A percentile compares a stretch with the other conserved stretches of the same genome.
phyloP scores from a whole-genome alignment of 2,329 filamentous ascomycete species.

The Elsinoe necatrix region DNA sequence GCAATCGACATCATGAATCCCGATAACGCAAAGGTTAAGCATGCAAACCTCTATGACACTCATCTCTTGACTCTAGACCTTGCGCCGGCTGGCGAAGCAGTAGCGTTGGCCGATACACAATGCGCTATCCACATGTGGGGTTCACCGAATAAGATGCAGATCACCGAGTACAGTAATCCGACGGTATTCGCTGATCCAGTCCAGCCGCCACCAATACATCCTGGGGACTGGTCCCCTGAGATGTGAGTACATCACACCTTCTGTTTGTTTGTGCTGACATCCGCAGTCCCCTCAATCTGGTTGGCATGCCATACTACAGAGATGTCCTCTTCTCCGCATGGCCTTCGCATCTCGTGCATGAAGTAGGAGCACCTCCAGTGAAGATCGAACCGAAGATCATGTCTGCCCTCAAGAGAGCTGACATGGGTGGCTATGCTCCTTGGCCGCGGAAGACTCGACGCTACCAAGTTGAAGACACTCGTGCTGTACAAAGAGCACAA shows the following conservation, averaged over 20 bases:
- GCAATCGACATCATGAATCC: slow-evolving; percentile 93
- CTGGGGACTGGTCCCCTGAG: slow-evolving; percentile 43
- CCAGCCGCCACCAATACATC: slow-evolving; percentile 47
- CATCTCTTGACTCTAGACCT: slow-evolving; percentile 77
- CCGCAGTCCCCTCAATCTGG: slow-evolving; percentile 63
- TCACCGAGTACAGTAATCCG: slow-evolving; percentile 71
- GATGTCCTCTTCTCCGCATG: slow-evolving; percentile 81
- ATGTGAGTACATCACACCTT: slow-evolving; percentile 42
- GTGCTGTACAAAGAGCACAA: slow-evolving; percentile 48
- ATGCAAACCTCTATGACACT: slow-evolving; percentile 63
- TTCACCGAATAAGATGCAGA: slow-evolving; percentile 74
- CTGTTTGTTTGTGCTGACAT: no score
- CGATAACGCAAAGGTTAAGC: slow-evolving; percentile 74
- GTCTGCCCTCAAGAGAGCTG: slow-evolving; percentile 43
- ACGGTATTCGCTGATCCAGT: slow-evolving; percentile 67
- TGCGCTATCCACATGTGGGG: slow-evolving; percentile 81
- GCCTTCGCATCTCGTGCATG: slow-evolving; percentile 74
- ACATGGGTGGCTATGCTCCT: slow-evolving; percentile 54
- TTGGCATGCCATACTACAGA: slow-evolving; percentile 91
- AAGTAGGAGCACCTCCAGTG: slow-evolving; percentile 72
- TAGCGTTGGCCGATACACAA: slow-evolving; percentile 72
- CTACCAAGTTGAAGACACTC: slow-evolving; percentile 59
- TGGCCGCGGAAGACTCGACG: slow-evolving; percentile 65
- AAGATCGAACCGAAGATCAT: slow-evolving; percentile 66
- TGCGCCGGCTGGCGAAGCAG: slow-evolving; percentile 76